Conservation (phyloP, 805 yeast species). For the Pichia eremophila region DNA sequence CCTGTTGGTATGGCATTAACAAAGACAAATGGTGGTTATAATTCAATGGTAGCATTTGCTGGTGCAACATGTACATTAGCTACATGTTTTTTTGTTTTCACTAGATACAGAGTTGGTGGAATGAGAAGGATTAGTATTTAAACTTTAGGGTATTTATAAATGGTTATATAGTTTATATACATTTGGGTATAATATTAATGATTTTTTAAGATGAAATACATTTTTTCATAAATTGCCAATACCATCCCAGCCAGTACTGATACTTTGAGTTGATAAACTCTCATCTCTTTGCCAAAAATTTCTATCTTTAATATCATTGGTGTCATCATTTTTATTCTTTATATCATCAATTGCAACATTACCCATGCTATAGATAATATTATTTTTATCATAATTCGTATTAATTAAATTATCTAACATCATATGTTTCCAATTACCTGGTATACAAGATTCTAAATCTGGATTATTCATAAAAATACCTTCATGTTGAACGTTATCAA, state of each 20-base stretch:
- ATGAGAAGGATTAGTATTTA: conserved; percentile 2
- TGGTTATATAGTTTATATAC: too few species aligned
- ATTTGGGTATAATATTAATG: too few species aligned
- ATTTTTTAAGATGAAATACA: too few species aligned
- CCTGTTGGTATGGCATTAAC: conserved; percentile 33
- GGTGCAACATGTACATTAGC: conserved; percentile 22
- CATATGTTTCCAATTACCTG: conserved; percentile 21
- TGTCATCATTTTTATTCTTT: not conserved
- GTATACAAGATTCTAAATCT: conserved; percentile 22
- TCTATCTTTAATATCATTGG: not conserved
- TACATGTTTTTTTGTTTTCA: conserved; percentile 13
- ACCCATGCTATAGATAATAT: not conserved
- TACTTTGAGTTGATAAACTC: conserved; percentile 4
- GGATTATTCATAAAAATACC: conserved; percentile 23
- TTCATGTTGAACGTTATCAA: conserved; percentile 6
- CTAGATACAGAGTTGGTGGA: conserved; percentile 21
- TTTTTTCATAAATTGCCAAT: not conserved
- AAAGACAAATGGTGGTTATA: conserved; percentile 22
- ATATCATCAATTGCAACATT: conserved; percentile 2
- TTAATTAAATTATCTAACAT: conserved; percentile 17
- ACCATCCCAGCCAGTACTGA: conserved; percentile 7
- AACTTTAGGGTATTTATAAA: too few species aligned
- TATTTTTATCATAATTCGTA: not conserved
- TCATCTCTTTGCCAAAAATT: conserved; percentile 11
- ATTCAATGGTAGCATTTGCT: conserved; percentile 26